Percentiles rank a stretch among this genome's conserved stretches.
Conservation (phyloP, 148 eudicot genomes). For the Limonium bicolor region DNA sequence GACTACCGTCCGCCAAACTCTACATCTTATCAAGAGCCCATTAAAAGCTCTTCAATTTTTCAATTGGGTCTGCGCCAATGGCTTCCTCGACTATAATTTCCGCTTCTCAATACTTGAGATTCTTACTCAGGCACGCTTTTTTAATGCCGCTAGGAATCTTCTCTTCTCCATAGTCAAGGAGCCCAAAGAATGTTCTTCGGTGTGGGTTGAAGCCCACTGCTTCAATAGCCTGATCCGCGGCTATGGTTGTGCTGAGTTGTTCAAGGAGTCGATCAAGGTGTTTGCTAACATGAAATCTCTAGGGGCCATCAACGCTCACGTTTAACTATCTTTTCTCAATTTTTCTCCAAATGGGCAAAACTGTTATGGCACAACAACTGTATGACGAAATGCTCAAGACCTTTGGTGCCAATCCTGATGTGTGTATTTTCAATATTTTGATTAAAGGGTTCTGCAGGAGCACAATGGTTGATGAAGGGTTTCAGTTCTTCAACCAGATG, state of each 20-base stretch:
- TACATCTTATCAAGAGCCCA: conserved; percentile 19
- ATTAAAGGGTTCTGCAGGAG: conserved; percentile 34
- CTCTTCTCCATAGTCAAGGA: conserved; percentile 14
- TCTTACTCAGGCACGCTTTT: conserved; percentile 17
- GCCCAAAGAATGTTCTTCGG: conserved; percentile 2
- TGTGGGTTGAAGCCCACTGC: conserved; percentile 13
- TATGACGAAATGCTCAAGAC: conserved; percentile 36
- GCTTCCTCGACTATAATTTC: conserved; percentile 14
- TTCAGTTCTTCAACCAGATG: conserved; percentile 29
- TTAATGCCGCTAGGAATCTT: conserved; percentile 24
- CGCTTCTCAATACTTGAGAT: conserved; percentile 20
- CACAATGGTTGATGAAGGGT: conserved; percentile 25
- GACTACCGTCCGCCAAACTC: conserved; percentile 27
- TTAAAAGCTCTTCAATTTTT: conserved; percentile 28
- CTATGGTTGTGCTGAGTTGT: conserved; percentile 26
- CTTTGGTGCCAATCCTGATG: conserved; percentile 25
- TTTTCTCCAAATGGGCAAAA: conserved; percentile 22
- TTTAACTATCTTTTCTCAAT: conserved; percentile 20
- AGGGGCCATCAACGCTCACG: conserved; percentile 22
- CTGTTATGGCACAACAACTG: conserved; percentile 17
- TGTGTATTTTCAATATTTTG: conserved; percentile 23
- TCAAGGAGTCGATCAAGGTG: conserved; percentile 24
- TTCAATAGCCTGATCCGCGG: conserved; percentile 26
- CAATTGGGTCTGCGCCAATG: conserved; percentile 16
- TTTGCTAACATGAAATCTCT: conserved; percentile 18